Evolutionary conservation across 2,329 filamentous ascomycete genomes (phyloP).

Genomic region (Peltaster fructicola): DNA sequence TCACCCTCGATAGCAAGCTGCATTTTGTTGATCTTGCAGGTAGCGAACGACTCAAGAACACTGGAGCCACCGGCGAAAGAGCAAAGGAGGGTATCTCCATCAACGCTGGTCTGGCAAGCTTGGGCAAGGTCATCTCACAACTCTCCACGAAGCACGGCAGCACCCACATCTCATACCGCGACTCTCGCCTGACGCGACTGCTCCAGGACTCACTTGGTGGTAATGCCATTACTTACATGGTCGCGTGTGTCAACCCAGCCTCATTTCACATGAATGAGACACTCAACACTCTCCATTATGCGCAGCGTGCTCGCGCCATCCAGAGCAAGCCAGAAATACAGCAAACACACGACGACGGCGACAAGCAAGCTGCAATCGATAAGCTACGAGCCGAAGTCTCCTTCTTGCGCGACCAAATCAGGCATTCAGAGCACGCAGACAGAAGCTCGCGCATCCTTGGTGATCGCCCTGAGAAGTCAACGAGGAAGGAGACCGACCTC

Average conservation of each 20-base stretch:
- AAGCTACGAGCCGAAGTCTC: conserved; percentile 83
- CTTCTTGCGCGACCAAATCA: conserved; percentile 85
- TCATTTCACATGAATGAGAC: conserved; percentile 97
- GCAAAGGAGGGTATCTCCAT: conserved; percentile 96
- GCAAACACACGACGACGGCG: conserved; percentile 69
- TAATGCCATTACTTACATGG: conserved; percentile 98
- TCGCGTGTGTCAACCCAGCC: conserved; percentile 90
- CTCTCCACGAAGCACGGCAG: conserved; percentile 76
- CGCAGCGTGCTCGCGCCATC: conserved; percentile 85
- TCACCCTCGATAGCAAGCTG: conserved; percentile 93
- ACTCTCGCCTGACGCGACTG: conserved; percentile 88
- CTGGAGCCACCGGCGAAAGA: conserved; percentile 81
- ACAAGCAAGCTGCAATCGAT: conserved; percentile 88
- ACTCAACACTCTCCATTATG: conserved; percentile 89
- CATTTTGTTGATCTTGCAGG: conserved; percentile 97
- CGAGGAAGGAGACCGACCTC: conserved; percentile 61
- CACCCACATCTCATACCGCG: conserved; percentile 89
- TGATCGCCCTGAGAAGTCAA: conserved; percentile 33
- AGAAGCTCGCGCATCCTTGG: too few species aligned
- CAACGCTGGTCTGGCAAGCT: conserved; percentile 82
- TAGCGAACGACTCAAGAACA: conserved; percentile 93
- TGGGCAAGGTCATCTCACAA: conserved; percentile 97
- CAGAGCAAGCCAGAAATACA: conserved; percentile 97
- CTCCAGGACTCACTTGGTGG: conserved; percentile 93
- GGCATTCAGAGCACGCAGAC: conserved; percentile 56